Evolutionary conservation across 495 filamentous ascomycete genomes (phyloP).

Genomic region (Penicillium salamii): DNA sequence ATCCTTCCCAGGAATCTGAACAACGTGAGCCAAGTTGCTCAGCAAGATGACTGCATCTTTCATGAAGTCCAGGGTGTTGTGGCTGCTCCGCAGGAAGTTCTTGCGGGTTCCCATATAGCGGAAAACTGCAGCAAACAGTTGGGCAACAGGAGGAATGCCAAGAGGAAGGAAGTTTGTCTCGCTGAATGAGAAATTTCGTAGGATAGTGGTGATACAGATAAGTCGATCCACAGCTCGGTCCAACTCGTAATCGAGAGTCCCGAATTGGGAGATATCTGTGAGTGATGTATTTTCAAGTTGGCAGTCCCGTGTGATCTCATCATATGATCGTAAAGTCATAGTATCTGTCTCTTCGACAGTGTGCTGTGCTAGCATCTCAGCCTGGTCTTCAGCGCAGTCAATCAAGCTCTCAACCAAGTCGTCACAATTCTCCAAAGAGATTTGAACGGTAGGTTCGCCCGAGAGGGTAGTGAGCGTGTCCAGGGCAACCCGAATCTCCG

Average conservation of each 20-base stretch:
- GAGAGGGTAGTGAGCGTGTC: constrained; percentile 78
- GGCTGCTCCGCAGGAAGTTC: constrained; percentile 73
- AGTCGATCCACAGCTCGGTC: constrained; percentile 84
- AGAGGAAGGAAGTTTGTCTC: constrained; percentile 71
- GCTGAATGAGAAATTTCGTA: constrained; percentile 88
- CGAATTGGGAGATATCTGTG: constrained; percentile 68
- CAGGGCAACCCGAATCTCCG: constrained; percentile 81
- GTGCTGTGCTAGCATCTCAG: constrained; percentile 74
- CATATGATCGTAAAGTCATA: constrained; percentile 77
- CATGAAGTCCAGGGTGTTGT: constrained; percentile 90
- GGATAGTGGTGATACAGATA: constrained; percentile 85
- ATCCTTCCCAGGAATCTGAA: constrained; percentile 82
- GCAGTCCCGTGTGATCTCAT: constrained; percentile 78
- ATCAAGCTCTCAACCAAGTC: constrained; percentile 84
- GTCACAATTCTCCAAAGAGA: constrained; percentile 73
- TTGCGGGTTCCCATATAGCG: constrained; percentile 86
- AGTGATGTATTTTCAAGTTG: constrained; percentile 66
- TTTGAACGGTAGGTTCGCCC: constrained; percentile 54
- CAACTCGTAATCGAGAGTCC: constrained; percentile 74
- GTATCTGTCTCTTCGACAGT: constrained; percentile 80
- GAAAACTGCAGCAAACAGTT: constrained; percentile 77
- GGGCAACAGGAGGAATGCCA: constrained; percentile 70
- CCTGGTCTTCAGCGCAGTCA: constrained; percentile 86
- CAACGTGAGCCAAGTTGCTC: constrained; percentile 77
- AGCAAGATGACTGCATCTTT: constrained; percentile 89